Conservation (phyloP, 2,329 filamentous ascomycete species). For the Fusarium palustre region DNA sequence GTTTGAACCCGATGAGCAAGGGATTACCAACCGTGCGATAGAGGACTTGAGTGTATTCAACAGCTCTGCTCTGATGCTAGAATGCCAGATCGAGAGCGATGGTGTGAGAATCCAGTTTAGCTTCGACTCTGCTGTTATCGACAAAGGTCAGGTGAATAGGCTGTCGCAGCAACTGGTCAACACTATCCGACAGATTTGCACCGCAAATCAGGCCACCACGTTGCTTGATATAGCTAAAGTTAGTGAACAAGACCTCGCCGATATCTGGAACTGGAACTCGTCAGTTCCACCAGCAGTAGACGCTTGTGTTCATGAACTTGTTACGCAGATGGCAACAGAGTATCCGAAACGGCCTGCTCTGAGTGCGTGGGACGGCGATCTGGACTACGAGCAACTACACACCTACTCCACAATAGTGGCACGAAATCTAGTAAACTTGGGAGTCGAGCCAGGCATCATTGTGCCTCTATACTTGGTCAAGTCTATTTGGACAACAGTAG, state of each 20-base stretch:
- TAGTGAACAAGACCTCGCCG: not conserved
- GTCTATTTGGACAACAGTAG: no score
- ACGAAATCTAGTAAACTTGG: no score
- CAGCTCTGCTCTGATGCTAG: not conserved
- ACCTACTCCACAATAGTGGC: no score
- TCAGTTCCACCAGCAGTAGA: not conserved
- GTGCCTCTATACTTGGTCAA: no score
- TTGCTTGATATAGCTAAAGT: not conserved
- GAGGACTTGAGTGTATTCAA: not conserved
- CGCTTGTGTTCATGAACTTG: not conserved
- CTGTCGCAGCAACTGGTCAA: not conserved
- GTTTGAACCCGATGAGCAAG: no score
- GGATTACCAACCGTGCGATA: not conserved
- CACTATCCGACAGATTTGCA: not conserved
- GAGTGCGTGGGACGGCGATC: not conserved
- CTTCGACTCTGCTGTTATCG: not conserved
- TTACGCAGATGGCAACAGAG: not conserved
- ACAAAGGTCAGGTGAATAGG: not conserved
- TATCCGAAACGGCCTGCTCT: not conserved
- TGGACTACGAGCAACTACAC: not conserved
- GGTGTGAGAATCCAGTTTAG: not conserved
- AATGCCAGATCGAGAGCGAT: not conserved
- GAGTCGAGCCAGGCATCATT: no score
- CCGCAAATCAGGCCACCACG: not conserved
- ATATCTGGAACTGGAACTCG: not conserved